A percentile compares a stretch with the other conserved stretches of the same genome.
These are phyloP conservation scores for Cylindrotheca closterium DNA, from an alignment of 108 stramenopile species.

Conservation along the genomic window DNA sequence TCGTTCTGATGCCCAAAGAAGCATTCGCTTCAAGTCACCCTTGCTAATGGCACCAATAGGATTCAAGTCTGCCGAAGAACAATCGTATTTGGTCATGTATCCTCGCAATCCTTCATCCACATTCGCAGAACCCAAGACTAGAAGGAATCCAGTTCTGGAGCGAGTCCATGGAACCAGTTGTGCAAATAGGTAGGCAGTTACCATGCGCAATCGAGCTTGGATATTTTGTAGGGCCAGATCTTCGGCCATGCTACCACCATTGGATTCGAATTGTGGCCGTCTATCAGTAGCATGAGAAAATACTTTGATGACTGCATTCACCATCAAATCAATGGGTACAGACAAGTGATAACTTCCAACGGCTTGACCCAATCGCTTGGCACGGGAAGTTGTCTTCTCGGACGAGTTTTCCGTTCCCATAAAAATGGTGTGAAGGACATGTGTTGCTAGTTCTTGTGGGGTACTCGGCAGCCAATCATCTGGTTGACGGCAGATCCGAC, in stretches of 20 bases:
- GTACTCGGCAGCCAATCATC: conserved; percentile 66
- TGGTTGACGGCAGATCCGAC: conserved; percentile 48
- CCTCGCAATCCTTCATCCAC: conserved; percentile 98
- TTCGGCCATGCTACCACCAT: conserved; percentile 87
- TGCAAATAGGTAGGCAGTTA: conserved; percentile 94
- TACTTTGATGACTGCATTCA: conserved; percentile 81
- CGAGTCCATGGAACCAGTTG: conserved; percentile 97
- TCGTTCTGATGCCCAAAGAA: conserved; percentile 69
- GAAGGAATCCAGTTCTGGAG: conserved; percentile 81
- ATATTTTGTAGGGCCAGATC: conserved; percentile 99
- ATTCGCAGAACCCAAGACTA: conserved; percentile 97
- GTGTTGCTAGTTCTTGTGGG: conserved; percentile 83
- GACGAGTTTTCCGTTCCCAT: conserved; percentile 96
- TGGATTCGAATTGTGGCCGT: conserved; percentile 75
- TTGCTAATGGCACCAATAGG: conserved; percentile 98
- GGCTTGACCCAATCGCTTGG: conserved; percentile 80
- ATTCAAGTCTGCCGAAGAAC: conserved; percentile 96
- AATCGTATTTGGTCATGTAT: conserved; percentile 99
- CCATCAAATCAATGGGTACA: conserved; percentile 91
- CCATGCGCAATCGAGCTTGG: conserved; percentile 97
- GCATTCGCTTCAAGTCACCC: conserved; percentile 85
- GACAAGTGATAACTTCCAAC: conserved; percentile 92
- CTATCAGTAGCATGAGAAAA: conserved; percentile 79
- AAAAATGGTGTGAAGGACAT: conserved; percentile 91
- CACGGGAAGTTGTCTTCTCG: conserved; percentile 73